A percentile compares a stretch with the other conserved stretches of the same genome.
These are phyloP conservation scores for Entoloma clypeatum DNA, from an alignment of 1,284 basidiomycete genomes.

Conservation along the genomic window DNA sequence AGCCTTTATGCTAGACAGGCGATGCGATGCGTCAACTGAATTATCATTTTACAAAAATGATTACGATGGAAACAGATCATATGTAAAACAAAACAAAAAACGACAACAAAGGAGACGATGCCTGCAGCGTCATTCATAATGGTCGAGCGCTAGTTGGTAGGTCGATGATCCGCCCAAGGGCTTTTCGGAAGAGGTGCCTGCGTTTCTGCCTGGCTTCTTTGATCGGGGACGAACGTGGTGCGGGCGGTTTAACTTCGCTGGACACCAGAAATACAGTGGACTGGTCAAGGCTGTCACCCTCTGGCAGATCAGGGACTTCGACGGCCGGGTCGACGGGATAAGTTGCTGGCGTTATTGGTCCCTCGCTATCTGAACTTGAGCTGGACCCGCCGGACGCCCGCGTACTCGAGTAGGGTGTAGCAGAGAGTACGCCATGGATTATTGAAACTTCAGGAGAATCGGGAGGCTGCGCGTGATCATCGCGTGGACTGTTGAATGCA, in stretches of 20 bases:
- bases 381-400: conserved; percentile 23
- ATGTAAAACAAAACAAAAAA: conserved; percentile 1
- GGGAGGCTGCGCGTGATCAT: conserved; percentile 23
- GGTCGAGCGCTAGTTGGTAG: conserved; percentile 21
- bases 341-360: conserved; percentile 46
- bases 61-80: too few species aligned
- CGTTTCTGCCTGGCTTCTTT: conserved; percentile 20
- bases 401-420: conserved; percentile 14
- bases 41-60: too few species aligned
- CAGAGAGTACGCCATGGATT: conserved; percentile 10
- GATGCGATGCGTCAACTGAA: too few species aligned
- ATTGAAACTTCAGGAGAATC: conserved; percentile 4
- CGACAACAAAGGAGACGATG: conserved; percentile 13
- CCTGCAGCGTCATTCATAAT: conserved; percentile 17
- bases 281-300: conserved; percentile 31
- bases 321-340: conserved; percentile 36
- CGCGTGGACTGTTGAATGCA: conserved; percentile 32
- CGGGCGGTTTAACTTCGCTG: conserved; percentile 7
- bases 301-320: conserved; percentile 38
- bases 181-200: conserved; percentile 30
- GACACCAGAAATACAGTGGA: conserved; percentile 10
- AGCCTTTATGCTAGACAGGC: too few species aligned
- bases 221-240: conserved; percentile 10
- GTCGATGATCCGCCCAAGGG: conserved; percentile 32
- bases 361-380: conserved; percentile 35